A percentile compares a stretch with the other conserved stretches of the same genome.
Evolutionary conservation across 805 yeast genomes (phyloP).

Genomic region (Zygosaccharomyces kombuchaensis): DNA sequence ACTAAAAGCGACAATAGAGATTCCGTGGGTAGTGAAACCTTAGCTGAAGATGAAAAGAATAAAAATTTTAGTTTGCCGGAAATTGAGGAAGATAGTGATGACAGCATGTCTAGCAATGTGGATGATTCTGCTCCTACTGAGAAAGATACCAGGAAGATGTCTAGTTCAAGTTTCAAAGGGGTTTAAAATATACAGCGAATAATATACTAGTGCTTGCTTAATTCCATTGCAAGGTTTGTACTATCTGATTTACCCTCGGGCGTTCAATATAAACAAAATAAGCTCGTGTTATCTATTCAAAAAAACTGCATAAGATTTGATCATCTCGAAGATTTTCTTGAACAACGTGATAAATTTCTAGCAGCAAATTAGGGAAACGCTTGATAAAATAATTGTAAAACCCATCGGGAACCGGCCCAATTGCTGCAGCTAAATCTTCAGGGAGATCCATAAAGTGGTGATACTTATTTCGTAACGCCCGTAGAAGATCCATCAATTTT

Average conservation of each 20-base stretch:
- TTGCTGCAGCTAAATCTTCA: constrained; percentile 50
- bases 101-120: not conserved
- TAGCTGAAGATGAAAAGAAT: not conserved
- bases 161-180: not conserved
- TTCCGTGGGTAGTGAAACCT: not conserved
- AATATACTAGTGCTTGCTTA: not conserved
- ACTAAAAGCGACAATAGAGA: not conserved
- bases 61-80: not conserved
- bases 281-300: constrained; percentile 1
- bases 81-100: not conserved
- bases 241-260: not conserved
- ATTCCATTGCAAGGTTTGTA: not conserved
- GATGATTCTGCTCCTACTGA: not conserved
- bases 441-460: constrained; percentile 95
- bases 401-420: constrained; percentile 82
- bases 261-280: not conserved
- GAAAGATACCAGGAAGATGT: not conserved
- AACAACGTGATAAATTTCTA: constrained; percentile 67
- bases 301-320: constrained; percentile 47
- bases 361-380: constrained; percentile 73
- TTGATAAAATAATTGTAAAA: constrained; percentile 71
- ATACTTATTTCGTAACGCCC: constrained; percentile 89
- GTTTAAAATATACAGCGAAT: not conserved
- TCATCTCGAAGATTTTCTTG: constrained; percentile 57
- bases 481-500: constrained; percentile 74